A percentile compares a stretch with the other conserved stretches of the same genome.
Evolutionary conservation across 78 protist species (phyloP).

Genomic region (Dictyostelium firmibasis): DNA sequence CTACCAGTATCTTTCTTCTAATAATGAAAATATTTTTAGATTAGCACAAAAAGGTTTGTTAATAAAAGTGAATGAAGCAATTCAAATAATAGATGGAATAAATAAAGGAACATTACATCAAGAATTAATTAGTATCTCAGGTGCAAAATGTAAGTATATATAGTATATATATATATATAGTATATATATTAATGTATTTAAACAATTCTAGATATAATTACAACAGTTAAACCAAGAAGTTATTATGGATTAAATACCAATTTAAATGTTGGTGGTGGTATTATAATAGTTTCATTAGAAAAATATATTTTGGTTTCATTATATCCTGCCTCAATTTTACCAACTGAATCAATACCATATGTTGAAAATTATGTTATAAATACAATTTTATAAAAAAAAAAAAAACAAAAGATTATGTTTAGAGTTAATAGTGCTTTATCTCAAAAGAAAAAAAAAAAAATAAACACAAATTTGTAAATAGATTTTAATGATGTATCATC

Average conservation of each 20-base stretch:
- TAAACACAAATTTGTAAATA: neutral
- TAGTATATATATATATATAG: neutral
- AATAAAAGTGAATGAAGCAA: constrained; percentile 47
- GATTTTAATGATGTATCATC: too few species aligned
- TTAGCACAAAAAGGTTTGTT: constrained; percentile 58
- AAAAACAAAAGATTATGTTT: neutral
- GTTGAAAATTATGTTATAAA: constrained; percentile 47
- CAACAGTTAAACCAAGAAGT: constrained; percentile 64
- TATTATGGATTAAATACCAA: constrained; percentile 66
- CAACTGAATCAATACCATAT: constrained; percentile 32
- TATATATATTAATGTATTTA: neutral
- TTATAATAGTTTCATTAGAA: constrained; percentile 37
- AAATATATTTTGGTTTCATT: constrained; percentile 46
- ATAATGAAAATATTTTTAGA: neutral
- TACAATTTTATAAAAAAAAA: constrained; percentile 13
- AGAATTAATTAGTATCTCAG: constrained; percentile 50
- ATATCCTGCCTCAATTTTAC: constrained; percentile 46
- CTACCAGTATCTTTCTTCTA: neutral
- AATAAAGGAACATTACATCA: constrained; percentile 36
- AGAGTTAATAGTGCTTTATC: neutral
- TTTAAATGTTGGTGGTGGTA: constrained; percentile 62
- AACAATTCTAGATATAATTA: constrained; percentile 7
- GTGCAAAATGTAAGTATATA: constrained; percentile 40
- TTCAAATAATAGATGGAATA: constrained; percentile 39
- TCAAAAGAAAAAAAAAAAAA: neutral